Evolutionary conservation across 495 filamentous ascomycete genomes (phyloP).

Genomic region (Paragyromitra xinjiangensis): DNA sequence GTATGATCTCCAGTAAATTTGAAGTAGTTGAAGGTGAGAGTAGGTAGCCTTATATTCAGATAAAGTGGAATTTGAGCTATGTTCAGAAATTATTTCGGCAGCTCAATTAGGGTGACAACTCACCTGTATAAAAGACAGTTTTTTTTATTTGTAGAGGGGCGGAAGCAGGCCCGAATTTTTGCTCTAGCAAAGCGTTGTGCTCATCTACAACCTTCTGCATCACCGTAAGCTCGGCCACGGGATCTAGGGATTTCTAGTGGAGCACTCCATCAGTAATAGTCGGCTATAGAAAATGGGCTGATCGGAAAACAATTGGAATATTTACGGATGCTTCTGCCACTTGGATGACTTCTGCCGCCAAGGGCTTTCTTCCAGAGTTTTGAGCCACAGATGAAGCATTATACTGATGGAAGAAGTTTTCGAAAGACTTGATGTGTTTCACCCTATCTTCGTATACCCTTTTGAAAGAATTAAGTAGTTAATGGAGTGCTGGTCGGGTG

Average conservation of each 20-base stretch:
- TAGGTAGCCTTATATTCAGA: slow-evolving; percentile 68
- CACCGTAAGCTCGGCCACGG: slow-evolving; percentile 81
- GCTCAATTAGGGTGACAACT: neutral
- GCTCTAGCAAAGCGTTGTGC: slow-evolving; percentile 70
- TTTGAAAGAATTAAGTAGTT: slow-evolving; percentile 34
- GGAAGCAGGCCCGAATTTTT: slow-evolving; percentile 41
- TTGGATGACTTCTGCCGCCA: slow-evolving; percentile 83
- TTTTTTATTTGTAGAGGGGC: slow-evolving; percentile 75
- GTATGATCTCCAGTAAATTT: slow-evolving; percentile 71
- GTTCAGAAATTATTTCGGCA: slow-evolving; percentile 1
- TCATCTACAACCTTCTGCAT: slow-evolving; percentile 88
- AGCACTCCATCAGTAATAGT: neutral
- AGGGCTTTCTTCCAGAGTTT: slow-evolving; percentile 60
- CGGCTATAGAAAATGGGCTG: neutral
- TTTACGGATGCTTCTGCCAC: slow-evolving; percentile 73
- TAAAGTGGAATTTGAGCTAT: neutral
- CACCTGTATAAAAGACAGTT: slow-evolving; percentile 85
- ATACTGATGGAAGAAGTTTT: slow-evolving; percentile 77
- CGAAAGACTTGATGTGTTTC: slow-evolving; percentile 77
- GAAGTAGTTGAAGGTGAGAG: slow-evolving; percentile 74
- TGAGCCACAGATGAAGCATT: slow-evolving; percentile 63
- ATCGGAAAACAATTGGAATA: neutral
- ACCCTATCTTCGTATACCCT: slow-evolving; percentile 70
- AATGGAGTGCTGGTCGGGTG: neutral
- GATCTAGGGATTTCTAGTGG: slow-evolving; percentile 72